Conservation (phyloP, 2,329 filamentous ascomycete genomes). For the Neocucurbitaria cava region DNA sequence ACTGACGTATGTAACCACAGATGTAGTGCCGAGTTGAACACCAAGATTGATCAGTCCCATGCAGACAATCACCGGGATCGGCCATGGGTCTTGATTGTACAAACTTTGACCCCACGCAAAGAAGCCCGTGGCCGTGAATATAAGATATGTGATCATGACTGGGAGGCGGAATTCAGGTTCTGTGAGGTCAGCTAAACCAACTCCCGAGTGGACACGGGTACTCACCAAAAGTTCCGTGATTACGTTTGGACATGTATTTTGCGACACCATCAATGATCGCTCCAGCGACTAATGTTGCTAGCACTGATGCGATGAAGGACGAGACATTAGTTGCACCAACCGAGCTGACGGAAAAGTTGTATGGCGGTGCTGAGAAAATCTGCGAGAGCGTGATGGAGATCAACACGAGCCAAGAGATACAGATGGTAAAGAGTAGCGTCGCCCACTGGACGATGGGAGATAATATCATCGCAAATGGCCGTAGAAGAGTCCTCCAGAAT, state of each 20-base stretch:
- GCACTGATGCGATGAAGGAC: constrained; percentile 28
- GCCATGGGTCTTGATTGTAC: constrained; percentile 28
- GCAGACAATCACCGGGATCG: constrained; percentile 34
- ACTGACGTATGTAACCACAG: constrained; percentile 30
- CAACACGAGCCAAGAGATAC: constrained; percentile 36
- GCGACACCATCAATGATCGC: constrained; percentile 29
- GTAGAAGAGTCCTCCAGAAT: constrained; percentile 28
- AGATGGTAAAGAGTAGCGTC: constrained; percentile 31
- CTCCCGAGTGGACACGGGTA: neutral
- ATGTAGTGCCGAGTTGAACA: constrained; percentile 29
- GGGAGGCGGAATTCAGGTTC: constrained; percentile 36
- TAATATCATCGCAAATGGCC: constrained; percentile 23
- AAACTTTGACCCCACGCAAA: constrained; percentile 32
- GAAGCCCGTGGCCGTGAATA: constrained; percentile 31
- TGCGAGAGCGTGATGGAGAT: constrained; percentile 36
- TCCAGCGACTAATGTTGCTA: constrained; percentile 27
- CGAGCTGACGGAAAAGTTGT: constrained; percentile 30
- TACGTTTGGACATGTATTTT: constrained; percentile 30
- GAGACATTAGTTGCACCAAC: constrained; percentile 34
- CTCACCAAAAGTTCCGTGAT: constrained; percentile 31
- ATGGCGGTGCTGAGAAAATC: constrained; percentile 34
- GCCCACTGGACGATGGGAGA: constrained; percentile 33
- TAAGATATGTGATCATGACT: constrained; percentile 29
- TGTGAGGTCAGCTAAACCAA: neutral
- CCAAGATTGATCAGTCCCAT: constrained; percentile 36